These are phyloP conservation scores for Macrophomina tecta DNA, from an alignment of 2,329 filamentous ascomycete genomes.

Conservation along the genomic window DNA sequence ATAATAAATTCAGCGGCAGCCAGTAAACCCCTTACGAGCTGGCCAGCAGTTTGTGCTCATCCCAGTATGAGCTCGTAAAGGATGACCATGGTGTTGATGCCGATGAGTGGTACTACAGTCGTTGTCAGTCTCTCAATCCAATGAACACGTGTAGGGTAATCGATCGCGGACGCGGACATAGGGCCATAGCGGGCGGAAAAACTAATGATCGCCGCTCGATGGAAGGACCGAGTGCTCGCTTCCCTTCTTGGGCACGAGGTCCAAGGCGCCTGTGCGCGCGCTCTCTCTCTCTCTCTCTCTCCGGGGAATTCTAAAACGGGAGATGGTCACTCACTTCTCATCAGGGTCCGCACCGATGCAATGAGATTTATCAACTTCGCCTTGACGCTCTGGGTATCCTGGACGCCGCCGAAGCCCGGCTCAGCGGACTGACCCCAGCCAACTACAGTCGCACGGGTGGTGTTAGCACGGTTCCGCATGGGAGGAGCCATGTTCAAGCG, in stretches of 20 bases:
- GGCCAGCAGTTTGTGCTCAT: background rate
- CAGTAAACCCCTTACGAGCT: background rate
- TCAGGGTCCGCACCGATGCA: conserved; percentile 85
- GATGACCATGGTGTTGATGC: conserved; percentile 48
- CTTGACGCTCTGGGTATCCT: conserved; percentile 79
- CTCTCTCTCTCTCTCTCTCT: too few relatives aligned
- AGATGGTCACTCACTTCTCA: conserved; percentile 74
- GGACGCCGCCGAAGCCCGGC: conserved; percentile 75
- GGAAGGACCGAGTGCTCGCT: background rate
- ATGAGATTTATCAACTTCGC: conserved; percentile 89
- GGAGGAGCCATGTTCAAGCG: background rate
- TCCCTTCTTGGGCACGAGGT: background rate
- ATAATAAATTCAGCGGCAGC: conserved; percentile 2
- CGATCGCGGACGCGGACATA: background rate
- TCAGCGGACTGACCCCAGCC: conserved; percentile 77
- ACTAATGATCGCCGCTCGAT: background rate
- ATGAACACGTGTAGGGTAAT: background rate
- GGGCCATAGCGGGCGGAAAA: background rate
- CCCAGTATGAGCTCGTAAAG: conserved; percentile 40
- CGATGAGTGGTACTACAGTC: conserved; percentile 45
- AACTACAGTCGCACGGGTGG: conserved; percentile 58
- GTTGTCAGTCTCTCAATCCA: background rate
- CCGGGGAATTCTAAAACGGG: background rate
- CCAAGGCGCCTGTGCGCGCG: background rate
- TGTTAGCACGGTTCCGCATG: conserved; percentile 4